Base-by-base conservation (phyloP, 805 yeast genomes). In the Candida koratica region DNA sequence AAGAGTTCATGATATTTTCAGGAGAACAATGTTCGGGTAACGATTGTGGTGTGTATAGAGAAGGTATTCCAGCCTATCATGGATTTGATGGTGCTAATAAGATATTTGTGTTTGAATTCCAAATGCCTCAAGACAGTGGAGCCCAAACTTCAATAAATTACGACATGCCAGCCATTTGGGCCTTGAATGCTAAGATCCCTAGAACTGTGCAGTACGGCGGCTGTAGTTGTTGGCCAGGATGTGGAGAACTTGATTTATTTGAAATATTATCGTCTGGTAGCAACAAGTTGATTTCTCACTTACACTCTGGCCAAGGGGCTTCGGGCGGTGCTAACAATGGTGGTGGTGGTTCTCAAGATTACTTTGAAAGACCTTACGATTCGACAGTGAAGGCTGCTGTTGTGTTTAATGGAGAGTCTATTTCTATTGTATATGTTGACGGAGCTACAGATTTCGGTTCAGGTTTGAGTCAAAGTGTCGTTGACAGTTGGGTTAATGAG, bases 91-190 rank as follows among this genome's bases (percentile, higher is more conserved):
- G 98, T 53, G 59, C 71, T 38, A 55, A 70, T 56, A 90, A 90
- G 76, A 78, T 90, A 58, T 89, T 93, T 61, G 81, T 87, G 34
- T 86, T 93, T 58, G 97, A 90, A 71, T 93, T 93, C 67, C 69
- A 73, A 58, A 93, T 93, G 98, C 98, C 98, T 46, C 56, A 75
- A 41, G 88, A 77, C 48, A 29, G 53, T 32, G 55, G 71, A 23
- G 67, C 73, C 43, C 20, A 39, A n/a, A 37, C 44, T 36, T 58
- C 72, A 30, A 59, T 54, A 53, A 88, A 89, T 73, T 73, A 73
- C 55, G 97, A 93, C 63, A 90, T 93, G 97, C 98, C 98, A 48
- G 97, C 98, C 44, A 75, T 89, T 52, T 89, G 97, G 97, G 70
- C 89, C 62, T 77, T 89, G 60, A 89, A 89, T 62, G 96, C 96